Evolutionary conservation across 2,329 filamentous ascomycete genomes (phyloP), one percentile per base, ranked within the genome.

Genomic region (Rhynchosporium graminicola): DNA sequence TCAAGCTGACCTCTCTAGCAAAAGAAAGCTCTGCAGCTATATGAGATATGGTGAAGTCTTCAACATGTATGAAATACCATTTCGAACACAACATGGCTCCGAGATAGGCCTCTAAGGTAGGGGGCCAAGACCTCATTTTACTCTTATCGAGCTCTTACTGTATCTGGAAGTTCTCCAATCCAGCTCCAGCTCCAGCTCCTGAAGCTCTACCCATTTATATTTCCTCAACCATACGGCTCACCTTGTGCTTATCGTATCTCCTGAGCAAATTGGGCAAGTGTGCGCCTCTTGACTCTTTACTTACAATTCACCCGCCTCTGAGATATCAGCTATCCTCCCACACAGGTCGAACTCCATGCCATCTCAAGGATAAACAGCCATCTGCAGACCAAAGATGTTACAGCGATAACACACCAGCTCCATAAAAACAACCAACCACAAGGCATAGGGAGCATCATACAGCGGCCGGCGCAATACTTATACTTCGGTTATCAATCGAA

Each of bases 161-260:
- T n/a, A 48, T 48, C 46, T 29, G 29, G 46, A 48, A 48, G 46
- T 28, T 48, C 46, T 48, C 46, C 46, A 28, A 48, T 48, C 29
- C 46, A 48, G 46, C 46, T 48, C 46, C n/a, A 48, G 46, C 46
- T 48, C 26, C 46, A 48, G 46, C 46, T 48, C 46, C n/a, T 29
- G 46, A 20, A 20, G 20, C 20, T 20, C 46, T 48, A 9, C 7
- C 46, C 29, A 31, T 13, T 48, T 20, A 20, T 20, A 20, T 26
- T 48, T 29, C 31, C 46, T 31, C 46, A 48, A 48, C 46, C 46
- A 20, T 20, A 29, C 46, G 26, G 12, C 46, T 29, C 46, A 48
- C 26, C 46, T 20, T 20, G 20, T 20, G 20, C 20, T 20, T 20
- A 20, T 20, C 20, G 20, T 20, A 20, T 20, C 20, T 20, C 20